These are phyloP conservation scores for Xylaria sp. DNA, from an alignment of 2,329 filamentous ascomycete species.

Conservation along the genomic window DNA sequence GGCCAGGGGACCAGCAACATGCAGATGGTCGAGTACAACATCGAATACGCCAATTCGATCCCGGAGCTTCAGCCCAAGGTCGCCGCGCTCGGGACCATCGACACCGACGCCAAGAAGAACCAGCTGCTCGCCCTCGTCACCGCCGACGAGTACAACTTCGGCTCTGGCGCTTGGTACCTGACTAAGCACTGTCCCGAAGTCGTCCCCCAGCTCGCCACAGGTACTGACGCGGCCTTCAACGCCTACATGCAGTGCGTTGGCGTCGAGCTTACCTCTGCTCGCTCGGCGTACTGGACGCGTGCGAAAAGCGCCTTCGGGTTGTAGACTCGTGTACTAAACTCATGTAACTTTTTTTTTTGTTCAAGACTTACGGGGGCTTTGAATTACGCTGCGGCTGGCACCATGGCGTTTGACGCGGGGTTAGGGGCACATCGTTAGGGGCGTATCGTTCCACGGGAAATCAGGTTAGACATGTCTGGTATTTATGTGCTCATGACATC, in stretches of 20 bases:
- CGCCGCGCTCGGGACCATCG: slow-evolving; percentile 38
- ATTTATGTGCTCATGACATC: too few relatives aligned
- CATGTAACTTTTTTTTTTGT: too few relatives aligned
- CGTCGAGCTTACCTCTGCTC: slow-evolving; percentile 46
- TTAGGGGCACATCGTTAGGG: background rate
- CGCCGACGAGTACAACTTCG: slow-evolving; percentile 64
- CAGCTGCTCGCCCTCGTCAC: slow-evolving; percentile 57
- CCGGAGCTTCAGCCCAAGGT: slow-evolving; percentile 50
- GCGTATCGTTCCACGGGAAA: background rate
- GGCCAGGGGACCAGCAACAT: slow-evolving; percentile 77
- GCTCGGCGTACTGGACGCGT: slow-evolving; percentile 54
- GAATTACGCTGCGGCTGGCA: background rate
- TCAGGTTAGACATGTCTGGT: background rate
- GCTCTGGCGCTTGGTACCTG: slow-evolving; percentile 63
- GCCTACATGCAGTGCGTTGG: slow-evolving; percentile 62
- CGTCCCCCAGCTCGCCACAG: slow-evolving; percentile 48
- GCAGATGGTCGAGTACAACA: slow-evolving; percentile 59
- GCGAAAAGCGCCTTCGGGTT: slow-evolving; percentile 62
- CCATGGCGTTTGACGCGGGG: background rate
- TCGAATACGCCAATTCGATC: slow-evolving; percentile 59
- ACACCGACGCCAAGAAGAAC: slow-evolving; percentile 49
- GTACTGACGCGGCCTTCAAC: slow-evolving; percentile 55
- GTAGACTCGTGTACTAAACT: background rate
- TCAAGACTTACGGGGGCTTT: background rate
- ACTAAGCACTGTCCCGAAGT: slow-evolving; percentile 56